phyloP scores from a whole-genome alignment of 2,329 filamentous ascomycete genomes.

The Plectosphaerella sp. region DNA sequence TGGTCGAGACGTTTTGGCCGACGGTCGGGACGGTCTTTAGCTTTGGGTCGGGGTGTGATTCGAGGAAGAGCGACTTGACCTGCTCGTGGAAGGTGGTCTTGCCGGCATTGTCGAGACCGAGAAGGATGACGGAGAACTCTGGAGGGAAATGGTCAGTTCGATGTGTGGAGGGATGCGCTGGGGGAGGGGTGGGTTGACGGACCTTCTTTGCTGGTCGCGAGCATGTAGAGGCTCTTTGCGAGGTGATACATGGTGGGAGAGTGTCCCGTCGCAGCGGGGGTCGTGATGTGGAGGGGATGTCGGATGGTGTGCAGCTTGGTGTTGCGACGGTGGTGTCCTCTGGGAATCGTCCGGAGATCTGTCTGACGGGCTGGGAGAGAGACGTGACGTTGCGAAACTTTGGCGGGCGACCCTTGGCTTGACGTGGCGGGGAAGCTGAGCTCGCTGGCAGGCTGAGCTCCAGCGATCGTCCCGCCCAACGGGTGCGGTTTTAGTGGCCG shows the following conservation, averaged over 20 bases:
- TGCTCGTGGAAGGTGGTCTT: conserved; percentile 98
- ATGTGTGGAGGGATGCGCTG: conserved; percentile 6
- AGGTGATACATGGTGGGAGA: conserved; percentile 78
- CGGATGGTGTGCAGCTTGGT: neutral
- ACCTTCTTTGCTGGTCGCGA: conserved; percentile 97
- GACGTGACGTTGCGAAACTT: neutral
- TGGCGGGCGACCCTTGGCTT: too few species aligned
- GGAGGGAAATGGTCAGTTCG: conserved; percentile 7
- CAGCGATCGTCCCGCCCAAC: too few species aligned
- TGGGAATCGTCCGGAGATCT: too few species aligned
- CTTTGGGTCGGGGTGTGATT: conserved; percentile 57
- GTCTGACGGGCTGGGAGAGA: neutral
- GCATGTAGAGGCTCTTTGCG: conserved; percentile 88
- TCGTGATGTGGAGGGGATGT: neutral
- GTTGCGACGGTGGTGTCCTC: too few species aligned
- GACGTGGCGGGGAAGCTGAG: too few species aligned
- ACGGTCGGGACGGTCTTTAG: conserved; percentile 92
- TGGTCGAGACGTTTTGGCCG: conserved; percentile 92
- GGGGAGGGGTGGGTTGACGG: conserved; percentile 7
- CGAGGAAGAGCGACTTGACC: conserved; percentile 82
- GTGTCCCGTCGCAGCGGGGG: neutral
- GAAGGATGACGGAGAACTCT: conserved; percentile 97
- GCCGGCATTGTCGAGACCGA: conserved; percentile 96
- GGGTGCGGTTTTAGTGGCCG: too few species aligned
- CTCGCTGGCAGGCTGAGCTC: too few species aligned